Base-by-base conservation (phyloP, 441 rosid genomes). In the Populus hybrid region DNA sequence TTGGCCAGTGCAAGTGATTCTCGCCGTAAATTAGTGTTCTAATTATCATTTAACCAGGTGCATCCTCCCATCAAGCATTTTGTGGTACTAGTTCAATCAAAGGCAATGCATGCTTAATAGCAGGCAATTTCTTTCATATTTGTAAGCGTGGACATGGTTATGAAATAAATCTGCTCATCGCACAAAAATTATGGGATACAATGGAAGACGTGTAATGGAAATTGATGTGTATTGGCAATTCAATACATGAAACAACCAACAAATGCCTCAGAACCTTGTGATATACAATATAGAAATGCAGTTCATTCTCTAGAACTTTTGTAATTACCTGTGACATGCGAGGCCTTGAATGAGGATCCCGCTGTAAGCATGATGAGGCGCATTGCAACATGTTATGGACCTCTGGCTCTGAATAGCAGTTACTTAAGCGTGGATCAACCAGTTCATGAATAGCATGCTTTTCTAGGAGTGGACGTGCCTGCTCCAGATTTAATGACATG, bases 391-490 rank as follows among this genome's bases (percentile, higher is more conserved):
- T 93, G 77, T 90, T 86, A 63, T 82, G 74, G 70, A 93, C 90
- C 84, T 96, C 95, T 12, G 77, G 76, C 82, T 90, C 93, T 8
- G 88, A 81, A 74, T 87, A 90, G 79, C 77, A 57, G 81, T 81
- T 78, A 71, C 75, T 87, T 67, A 96, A 86, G 68, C 88, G 84
- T 3, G 98, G 98, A 75, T 96, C 98, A 0, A 88, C 69, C 73
- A 96, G 82, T 78, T 94, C 95, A 10, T 86, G 82, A 10, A 91
- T 80, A 0, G 96, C 91, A 53, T 85, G 87, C 75, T 88, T 93
- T 86, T 90, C 92, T 26, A 96, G 84, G 61, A 96, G 87, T 0
- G 98, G 98, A 6, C 99, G 92, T 78, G 98, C 99, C 99, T 96
- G 87, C 79, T 64, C 77, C 85, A 77, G 26, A 64, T 14, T 66